Base-by-base conservation (phyloP, 441 rosid genomes). In the Pelargonium cotyledonis region DNA sequence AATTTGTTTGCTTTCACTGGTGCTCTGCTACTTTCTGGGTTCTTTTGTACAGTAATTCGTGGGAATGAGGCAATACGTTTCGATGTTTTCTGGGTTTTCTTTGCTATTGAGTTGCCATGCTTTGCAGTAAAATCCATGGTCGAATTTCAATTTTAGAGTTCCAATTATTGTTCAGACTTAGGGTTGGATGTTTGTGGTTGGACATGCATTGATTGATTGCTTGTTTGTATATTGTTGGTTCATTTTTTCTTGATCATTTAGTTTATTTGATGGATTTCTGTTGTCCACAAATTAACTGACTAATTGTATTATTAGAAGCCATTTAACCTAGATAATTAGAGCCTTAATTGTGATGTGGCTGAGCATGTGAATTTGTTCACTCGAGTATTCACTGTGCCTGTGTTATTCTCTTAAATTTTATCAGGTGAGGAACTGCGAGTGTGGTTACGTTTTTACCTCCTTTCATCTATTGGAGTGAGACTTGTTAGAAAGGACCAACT, bases 401-500 rank as follows among this genome's bases (percentile, higher is more conserved):
- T 8, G 21, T 8, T 23, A 18, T 18, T 18, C 62, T 57, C 62
- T 57, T 57, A 31, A 11, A 16, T 57, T 57, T 57, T 18, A 9
- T 57, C 29, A 57, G 77, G 72, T 10, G 69, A 10, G 46, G 21
- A 69, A 44, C 71, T 29, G 73, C 58, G 29, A 67, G 61, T 16
- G 15, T 58, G 69, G 23, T 35, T 62, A 49, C 6, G 0, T 18
- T 57, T 57, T 21, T 57, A 57, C 21, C 62, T 57, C 11, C 26
- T 61, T 38, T 1, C 14, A 55, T 9, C 26, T 8, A 57, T 57
- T 11, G 8, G 16, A 62, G 62, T 70, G 65, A 18, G 14, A 61
- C 68, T 49, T 58, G 29, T 40, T 41, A 53, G 78, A 75, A 72
- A 76, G 65, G 11, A 40, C 47, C 40, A 65, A 19, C 60, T 16